phyloP scores from a whole-genome alignment of 164 flowering plant species.

The Magnolia kwangsiensis region DNA sequence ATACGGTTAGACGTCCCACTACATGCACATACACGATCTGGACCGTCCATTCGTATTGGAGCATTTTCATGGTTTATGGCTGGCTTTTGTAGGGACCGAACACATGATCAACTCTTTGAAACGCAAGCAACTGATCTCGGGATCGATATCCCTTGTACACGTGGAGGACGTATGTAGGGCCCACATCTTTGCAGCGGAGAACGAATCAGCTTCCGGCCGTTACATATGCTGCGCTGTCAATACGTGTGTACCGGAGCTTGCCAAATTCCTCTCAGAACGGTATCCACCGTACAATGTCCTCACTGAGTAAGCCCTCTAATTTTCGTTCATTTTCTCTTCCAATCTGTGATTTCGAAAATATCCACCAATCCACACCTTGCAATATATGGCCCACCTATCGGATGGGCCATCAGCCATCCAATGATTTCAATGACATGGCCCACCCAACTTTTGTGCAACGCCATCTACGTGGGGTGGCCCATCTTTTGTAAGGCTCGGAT shows the following conservation, averaged over 20 bases:
- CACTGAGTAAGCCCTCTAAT: conserved; percentile 26
- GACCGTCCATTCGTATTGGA: too few relatives aligned
- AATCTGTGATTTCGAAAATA: too few relatives aligned
- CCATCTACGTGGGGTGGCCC: too few relatives aligned
- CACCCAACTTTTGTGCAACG: too few relatives aligned
- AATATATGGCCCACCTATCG: too few relatives aligned
- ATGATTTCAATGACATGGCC: too few relatives aligned
- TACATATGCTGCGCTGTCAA: conserved; percentile 60
- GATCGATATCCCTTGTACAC: conserved; percentile 60
- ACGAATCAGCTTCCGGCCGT: conserved; percentile 68
- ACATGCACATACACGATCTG: not conserved
- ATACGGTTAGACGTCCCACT: conserved; percentile 13
- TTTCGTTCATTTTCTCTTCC: too few relatives aligned
- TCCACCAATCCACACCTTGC: not conserved
- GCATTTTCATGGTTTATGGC: too few relatives aligned
- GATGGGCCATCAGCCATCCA: too few relatives aligned
- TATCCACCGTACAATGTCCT: conserved; percentile 56
- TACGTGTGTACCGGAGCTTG: conserved; percentile 63
- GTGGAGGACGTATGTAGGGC: conserved; percentile 71
- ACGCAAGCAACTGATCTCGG: conserved; percentile 64
- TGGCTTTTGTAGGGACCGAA: conserved; percentile 38
- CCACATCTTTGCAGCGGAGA: conserved; percentile 65
- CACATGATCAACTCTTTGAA: conserved; percentile 41
- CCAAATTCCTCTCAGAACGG: conserved; percentile 49
- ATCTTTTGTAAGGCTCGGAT: too few relatives aligned